phyloP scores from a whole-genome alignment of 495 filamentous ascomycete genomes.

The Viridothelium virens region DNA sequence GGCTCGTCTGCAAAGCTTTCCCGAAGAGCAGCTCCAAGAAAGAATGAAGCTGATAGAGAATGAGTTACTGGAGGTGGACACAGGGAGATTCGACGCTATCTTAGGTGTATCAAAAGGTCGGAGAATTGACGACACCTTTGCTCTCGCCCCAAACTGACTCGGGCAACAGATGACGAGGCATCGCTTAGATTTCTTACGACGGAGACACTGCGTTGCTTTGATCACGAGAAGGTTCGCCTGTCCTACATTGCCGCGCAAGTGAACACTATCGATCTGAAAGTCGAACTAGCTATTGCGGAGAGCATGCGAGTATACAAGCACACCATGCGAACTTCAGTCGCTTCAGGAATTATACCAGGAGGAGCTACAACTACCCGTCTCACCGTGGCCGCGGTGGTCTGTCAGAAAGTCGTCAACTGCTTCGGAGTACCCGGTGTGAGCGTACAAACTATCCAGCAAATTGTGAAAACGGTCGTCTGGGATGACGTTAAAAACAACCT shows the following conservation, averaged over 20 bases:
- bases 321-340: constrained; percentile 18
- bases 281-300: constrained; percentile 26
- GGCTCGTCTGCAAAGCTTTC: not conserved
- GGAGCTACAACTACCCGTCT: constrained; percentile 18
- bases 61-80: constrained; percentile 24
- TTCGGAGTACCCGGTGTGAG: constrained; percentile 21
- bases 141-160: constrained; percentile 5
- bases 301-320: constrained; percentile 24
- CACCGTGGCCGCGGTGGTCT: constrained; percentile 11
- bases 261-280: constrained; percentile 26
- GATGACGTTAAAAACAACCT: constrained; percentile 7
- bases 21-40: constrained; percentile 22
- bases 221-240: constrained; percentile 26
- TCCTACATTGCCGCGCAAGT: constrained; percentile 27
- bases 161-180: constrained; percentile 16
- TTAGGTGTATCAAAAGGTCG: constrained; percentile 27
- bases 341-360: constrained; percentile 11
- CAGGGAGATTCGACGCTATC: constrained; percentile 25
- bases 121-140: not conserved
- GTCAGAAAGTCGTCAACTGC: constrained; percentile 19
- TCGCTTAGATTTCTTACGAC: constrained; percentile 20
- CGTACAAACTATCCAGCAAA: constrained; percentile 12
- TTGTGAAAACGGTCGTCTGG: constrained; percentile 19
- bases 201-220: constrained; percentile 22
- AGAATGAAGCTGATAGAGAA: constrained; percentile 21